Evolutionary conservation across 805 yeast genomes (phyloP).

Genomic region (Yamadazyma takamatsuzukensis): DNA sequence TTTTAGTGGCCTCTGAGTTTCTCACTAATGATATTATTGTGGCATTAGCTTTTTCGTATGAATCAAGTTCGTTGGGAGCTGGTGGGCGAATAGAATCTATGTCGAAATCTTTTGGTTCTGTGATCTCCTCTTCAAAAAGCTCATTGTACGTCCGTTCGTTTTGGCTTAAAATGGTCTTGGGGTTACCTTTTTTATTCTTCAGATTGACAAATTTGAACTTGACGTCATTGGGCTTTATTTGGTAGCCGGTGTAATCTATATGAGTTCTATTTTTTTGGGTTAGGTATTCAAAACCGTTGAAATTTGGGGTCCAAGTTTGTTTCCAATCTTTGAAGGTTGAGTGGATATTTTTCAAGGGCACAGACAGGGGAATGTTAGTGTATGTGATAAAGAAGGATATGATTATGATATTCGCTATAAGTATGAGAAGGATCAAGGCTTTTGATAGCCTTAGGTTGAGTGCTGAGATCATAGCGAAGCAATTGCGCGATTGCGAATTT

Average conservation of each 20-base stretch:
- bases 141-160: slow-evolving; percentile 39
- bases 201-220: slow-evolving; percentile 29
- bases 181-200: slow-evolving; percentile 22
- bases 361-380: no score
- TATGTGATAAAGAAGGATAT: slow-evolving; percentile 9
- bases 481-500: no score
- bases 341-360: no score
- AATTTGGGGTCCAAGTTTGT: background rate
- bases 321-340: no score
- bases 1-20: slow-evolving; percentile 51
- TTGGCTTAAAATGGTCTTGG: slow-evolving; percentile 27
- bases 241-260: slow-evolving; percentile 5
- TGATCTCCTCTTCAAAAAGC: slow-evolving; percentile 32
- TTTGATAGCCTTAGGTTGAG: slow-evolving; percentile 13
- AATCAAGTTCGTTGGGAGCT: slow-evolving; percentile 17
- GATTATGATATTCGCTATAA: slow-evolving; percentile 11
- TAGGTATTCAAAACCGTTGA: no score
- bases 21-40: slow-evolving; percentile 72
- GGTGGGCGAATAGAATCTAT: slow-evolving; percentile 25
- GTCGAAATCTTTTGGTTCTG: slow-evolving; percentile 46
- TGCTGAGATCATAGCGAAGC: slow-evolving; percentile 20
- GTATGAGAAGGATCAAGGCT: slow-evolving; percentile 8
- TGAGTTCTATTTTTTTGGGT: slow-evolving; percentile 1
- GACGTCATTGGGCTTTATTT: slow-evolving; percentile 24
- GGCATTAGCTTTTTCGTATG: slow-evolving; percentile 59